A percentile compares a stretch with the other conserved stretches of the same genome.
phyloP scores from a whole-genome alignment of 2,329 filamentous ascomycete species.

The Epichloe gansuensis region DNA sequence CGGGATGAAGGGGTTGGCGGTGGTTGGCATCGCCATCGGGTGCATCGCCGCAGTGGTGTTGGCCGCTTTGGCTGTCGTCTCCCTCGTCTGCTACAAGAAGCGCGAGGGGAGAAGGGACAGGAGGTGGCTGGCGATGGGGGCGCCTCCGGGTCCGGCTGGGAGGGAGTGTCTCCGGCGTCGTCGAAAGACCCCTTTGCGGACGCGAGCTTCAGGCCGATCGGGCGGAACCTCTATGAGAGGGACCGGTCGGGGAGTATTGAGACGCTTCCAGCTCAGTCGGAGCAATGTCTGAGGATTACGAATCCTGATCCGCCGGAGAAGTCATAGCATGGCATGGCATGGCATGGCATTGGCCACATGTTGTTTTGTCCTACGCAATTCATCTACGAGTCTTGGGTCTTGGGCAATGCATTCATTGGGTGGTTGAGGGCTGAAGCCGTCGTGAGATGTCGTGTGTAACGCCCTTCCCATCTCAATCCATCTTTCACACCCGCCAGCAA shows the following conservation, averaged over 20 bases:
- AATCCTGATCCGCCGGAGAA: constrained; percentile 5
- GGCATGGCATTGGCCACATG: neutral
- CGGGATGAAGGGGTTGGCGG: neutral
- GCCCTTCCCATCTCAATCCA: too few relatives aligned
- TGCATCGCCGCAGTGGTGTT: neutral
- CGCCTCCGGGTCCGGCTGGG: neutral
- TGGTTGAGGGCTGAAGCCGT: too few relatives aligned
- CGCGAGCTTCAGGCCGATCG: neutral
- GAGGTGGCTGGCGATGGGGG: neutral
- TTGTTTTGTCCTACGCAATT: too few relatives aligned
- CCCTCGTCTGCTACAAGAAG: neutral
- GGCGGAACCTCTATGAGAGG: neutral
- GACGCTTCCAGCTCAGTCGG: neutral
- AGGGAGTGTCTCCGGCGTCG: neutral
- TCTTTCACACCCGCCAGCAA: too few relatives aligned
- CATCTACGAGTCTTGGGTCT: too few relatives aligned
- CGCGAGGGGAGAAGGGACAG: neutral
- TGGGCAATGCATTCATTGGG: too few relatives aligned
- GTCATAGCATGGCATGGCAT: neutral
- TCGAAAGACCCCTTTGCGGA: constrained; percentile 2
- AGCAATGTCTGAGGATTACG: constrained; percentile 1
- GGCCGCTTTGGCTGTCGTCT: neutral
- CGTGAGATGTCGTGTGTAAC: too few relatives aligned
- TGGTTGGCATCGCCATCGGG: constrained; percentile 2
- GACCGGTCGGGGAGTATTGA: constrained; percentile 4